Conservation (phyloP, 2,329 filamentous ascomycete species). For the Beauveria brongniartii region DNA sequence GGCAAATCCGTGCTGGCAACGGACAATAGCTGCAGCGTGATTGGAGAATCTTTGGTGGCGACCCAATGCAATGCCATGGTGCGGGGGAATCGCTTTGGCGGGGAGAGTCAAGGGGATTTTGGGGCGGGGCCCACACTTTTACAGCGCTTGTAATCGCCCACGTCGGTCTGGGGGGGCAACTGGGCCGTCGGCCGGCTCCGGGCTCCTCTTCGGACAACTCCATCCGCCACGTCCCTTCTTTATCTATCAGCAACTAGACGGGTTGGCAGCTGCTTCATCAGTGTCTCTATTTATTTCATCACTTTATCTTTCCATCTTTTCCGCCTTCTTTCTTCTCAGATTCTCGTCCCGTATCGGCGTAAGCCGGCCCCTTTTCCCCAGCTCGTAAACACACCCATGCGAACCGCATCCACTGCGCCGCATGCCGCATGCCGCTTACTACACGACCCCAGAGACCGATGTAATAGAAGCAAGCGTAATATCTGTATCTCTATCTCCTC, state of each 20-base stretch:
- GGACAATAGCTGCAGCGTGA: neutral
- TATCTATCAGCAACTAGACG: neutral
- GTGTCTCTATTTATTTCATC: neutral
- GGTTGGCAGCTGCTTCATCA: too few relatives aligned
- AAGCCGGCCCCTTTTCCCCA: neutral
- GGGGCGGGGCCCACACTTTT: neutral
- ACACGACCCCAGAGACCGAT: neutral
- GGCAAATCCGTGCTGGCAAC: neutral
- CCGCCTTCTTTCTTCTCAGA: too few relatives aligned
- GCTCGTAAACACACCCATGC: neutral
- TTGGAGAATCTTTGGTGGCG: neutral
- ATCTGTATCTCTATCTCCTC: neutral
- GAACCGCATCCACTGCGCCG: neutral
- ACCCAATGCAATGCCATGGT: neutral
- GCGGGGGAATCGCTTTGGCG: neutral
- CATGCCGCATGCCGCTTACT: neutral
- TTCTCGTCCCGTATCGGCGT: neutral
- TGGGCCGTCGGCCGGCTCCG: constrained; percentile 10
- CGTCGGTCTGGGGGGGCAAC: too few relatives aligned
- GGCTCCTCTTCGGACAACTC: neutral
- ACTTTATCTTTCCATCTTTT: too few relatives aligned
- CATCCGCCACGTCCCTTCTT: neutral
- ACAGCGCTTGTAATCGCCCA: neutral
- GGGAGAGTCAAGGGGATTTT: neutral
- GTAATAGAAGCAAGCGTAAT: neutral